Base-by-base conservation (phyloP, 192 early-diverging fungal species). In the Coemansia sp. region DNA sequence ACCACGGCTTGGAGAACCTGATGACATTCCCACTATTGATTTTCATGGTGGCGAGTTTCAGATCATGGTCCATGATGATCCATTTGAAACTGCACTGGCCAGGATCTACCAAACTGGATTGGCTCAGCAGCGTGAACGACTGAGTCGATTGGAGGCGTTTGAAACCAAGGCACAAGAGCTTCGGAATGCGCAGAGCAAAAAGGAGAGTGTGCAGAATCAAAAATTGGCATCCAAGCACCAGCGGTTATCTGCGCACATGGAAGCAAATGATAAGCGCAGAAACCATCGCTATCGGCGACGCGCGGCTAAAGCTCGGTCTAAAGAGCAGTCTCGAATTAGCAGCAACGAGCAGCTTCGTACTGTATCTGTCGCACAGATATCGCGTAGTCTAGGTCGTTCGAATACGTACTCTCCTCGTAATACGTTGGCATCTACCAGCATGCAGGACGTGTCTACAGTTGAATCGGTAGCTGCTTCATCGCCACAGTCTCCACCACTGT, bases 51-150 rank as follows among this genome's bases (percentile, higher is more conserved):
- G 64, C 21, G 57, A 71, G 50, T 68, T 77, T 20, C 65, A 44
- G n/a, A 50, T 75, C 49, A 64, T 71, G 63, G 50, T 81, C 2
- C 75, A 81, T 43, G 80, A 81, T 16, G 80, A 81, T 36, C 80
- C 80, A 14, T 69, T 81, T 51, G 80, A 81, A 50, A 81, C 75
- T 1, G 80, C 80, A 4, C 57, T 81, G 38, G 52, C 68, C 5
- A 63, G 63, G 11, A 81, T 81, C 15, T 78, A 78, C 48, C 80
- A 70, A 35, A 58, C 61, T 13, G 80, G 80, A 16, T 36, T 72
- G 49, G 59, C 45, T 3, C 75, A 81, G 61, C 80, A 81, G 59
- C 68, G 71, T 23, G 75, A 73, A 50, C 70, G 80, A 2, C 59
- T 81, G 35, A 73, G 39, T 16, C 65, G 79, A 6, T 46, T 66